These are phyloP conservation scores for Aureobasidium melanogenum DNA, from an alignment of 2,329 filamentous ascomycete species.

Conservation along the genomic window DNA sequence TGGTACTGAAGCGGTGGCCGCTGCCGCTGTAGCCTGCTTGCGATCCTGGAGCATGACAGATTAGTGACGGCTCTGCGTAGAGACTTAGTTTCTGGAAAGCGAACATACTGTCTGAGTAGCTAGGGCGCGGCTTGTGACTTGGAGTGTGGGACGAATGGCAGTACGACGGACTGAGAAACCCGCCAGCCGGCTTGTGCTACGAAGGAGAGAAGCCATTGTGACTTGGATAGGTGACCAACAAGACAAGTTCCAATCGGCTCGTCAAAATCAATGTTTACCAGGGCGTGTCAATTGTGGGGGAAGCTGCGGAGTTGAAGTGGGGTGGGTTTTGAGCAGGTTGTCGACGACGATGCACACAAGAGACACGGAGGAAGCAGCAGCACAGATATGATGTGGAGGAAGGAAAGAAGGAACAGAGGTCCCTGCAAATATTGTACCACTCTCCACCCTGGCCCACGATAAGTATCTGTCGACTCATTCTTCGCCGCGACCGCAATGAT, in stretches of 20 bases:
- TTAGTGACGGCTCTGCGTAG: not conserved
- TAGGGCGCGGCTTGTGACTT: slow-evolving; percentile 13
- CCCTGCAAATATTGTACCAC: not conserved
- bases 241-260: not conserved
- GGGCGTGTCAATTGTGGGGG: not conserved
- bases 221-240: not conserved
- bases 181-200: slow-evolving; percentile 23
- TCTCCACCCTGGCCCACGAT: not conserved
- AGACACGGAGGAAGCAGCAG: not conserved
- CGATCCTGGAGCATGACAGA: not conserved
- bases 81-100: no score
- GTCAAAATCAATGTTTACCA: not conserved
- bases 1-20: slow-evolving; percentile 11
- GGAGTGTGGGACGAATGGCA: slow-evolving; percentile 14
- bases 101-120: slow-evolving; percentile 12
- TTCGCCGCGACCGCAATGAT: not conserved
- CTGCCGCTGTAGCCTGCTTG: slow-evolving; percentile 16
- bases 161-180: slow-evolving; percentile 18
- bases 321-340: not conserved
- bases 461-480: slow-evolving; percentile 1
- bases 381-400: not conserved
- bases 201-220: slow-evolving; percentile 25
- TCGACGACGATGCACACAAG: not conserved
- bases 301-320: not conserved
- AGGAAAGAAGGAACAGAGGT: not conserved